Evolutionary conservation across 306 rosid species (phyloP).

Genomic region (Vigna nakashimae): DNA sequence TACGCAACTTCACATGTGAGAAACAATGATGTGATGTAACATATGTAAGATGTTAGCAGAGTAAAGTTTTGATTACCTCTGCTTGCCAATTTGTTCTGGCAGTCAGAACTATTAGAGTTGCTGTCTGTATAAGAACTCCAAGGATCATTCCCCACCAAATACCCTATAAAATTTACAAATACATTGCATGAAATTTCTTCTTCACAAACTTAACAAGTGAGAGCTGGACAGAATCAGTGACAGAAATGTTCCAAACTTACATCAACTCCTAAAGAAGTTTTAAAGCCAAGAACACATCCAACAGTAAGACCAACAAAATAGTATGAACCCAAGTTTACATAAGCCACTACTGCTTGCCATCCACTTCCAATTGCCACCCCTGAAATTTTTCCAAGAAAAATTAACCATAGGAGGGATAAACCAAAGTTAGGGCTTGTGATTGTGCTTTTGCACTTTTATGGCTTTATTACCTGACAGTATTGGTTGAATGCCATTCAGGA

Average conservation of each 20-base stretch:
- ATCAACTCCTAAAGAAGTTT: conserved; percentile 63
- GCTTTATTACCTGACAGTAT: conserved; percentile 44
- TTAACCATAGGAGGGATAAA: neutral
- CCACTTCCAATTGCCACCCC: conserved; percentile 88
- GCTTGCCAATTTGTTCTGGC: conserved; percentile 69
- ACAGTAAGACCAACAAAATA: conserved; percentile 70
- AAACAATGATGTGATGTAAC: neutral
- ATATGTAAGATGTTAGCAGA: neutral
- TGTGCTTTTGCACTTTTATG: neutral
- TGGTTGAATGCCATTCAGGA: conserved; percentile 70
- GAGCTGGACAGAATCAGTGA: neutral
- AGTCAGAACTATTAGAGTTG: conserved; percentile 60
- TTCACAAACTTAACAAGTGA: neutral
- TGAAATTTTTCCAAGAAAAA: conserved; percentile 10
- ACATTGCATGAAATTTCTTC: neutral
- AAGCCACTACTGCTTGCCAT: conserved; percentile 79
- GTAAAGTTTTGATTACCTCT: conserved; percentile 52
- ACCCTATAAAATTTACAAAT: conserved; percentile 50
- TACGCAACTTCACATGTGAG: neutral
- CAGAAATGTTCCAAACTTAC: conserved; percentile 48
- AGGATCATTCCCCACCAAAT: conserved; percentile 84
- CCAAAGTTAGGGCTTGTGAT: neutral
- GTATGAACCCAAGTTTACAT: conserved; percentile 65
- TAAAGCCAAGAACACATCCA: conserved; percentile 73
- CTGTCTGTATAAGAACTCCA: conserved; percentile 77